phyloP scores from a whole-genome alignment of 2,329 filamentous ascomycete genomes.

The Hypoxylon sp. region DNA sequence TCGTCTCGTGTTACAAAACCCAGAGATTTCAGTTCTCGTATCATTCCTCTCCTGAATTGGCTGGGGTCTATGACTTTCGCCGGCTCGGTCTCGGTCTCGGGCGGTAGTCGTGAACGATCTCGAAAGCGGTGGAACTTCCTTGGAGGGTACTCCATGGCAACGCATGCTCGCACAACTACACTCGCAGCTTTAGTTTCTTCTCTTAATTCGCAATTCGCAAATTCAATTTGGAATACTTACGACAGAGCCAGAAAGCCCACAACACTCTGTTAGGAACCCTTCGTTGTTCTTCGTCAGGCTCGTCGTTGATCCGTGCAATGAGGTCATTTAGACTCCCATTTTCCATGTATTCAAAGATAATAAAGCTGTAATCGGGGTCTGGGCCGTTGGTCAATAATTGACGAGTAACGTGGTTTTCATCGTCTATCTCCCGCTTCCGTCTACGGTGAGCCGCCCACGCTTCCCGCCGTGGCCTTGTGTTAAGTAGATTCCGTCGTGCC shows the following conservation, averaged over 20 bases:
- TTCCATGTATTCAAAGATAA: constrained; percentile 42
- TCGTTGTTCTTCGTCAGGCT: too few relatives aligned
- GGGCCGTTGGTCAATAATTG: too few relatives aligned
- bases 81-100: too few relatives aligned
- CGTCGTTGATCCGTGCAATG: constrained; percentile 30
- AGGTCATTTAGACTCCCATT: constrained; percentile 38
- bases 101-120: too few relatives aligned
- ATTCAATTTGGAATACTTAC: constrained; percentile 24
- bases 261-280: constrained; percentile 36
- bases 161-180: constrained; percentile 41
- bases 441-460: too few relatives aligned
- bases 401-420: too few relatives aligned
- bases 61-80: too few relatives aligned
- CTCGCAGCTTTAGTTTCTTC: constrained; percentile 3
- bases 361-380: constrained; percentile 25
- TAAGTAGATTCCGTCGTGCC: background rate
- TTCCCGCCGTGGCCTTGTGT: background rate
- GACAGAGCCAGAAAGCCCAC: constrained; percentile 42
- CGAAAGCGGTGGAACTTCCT: constrained; percentile 45
- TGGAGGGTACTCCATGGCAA: constrained; percentile 45
- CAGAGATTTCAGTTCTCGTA: background rate
- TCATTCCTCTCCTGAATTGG: background rate
- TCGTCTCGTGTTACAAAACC: too few relatives aligned
- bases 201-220: background rate
- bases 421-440: too few relatives aligned